Conservation (phyloP, 495 filamentous ascomycete species). For the Aspergillus egyptiacus region DNA sequence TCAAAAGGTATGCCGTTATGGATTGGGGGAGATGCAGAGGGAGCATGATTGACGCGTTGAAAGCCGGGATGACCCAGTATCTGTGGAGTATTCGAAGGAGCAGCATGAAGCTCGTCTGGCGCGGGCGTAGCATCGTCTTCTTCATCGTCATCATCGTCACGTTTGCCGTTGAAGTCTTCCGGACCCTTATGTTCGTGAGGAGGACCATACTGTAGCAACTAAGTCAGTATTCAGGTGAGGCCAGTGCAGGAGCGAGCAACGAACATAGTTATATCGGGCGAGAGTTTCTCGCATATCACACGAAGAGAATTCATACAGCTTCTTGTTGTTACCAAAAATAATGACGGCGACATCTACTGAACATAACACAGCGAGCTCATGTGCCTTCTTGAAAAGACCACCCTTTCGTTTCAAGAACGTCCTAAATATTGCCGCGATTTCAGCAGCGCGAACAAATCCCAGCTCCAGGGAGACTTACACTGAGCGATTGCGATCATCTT, state of each 20-base stretch:
- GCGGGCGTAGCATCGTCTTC: conserved; percentile 59
- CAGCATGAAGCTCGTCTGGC: conserved; percentile 52
- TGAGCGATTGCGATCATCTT: conserved; percentile 97
- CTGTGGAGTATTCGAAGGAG: conserved; percentile 38
- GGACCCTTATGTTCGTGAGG: conserved; percentile 97
- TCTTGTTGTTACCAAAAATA: conserved; percentile 97
- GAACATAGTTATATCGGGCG: conserved; percentile 79
- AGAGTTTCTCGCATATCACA: conserved; percentile 87
- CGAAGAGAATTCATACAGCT: conserved; percentile 95
- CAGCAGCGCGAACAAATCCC: not conserved
- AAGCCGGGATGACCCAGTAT: conserved; percentile 70
- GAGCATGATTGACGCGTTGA: conserved; percentile 76
- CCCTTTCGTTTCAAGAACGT: conserved; percentile 98
- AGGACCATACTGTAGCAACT: conserved; percentile 63
- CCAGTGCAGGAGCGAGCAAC: conserved; percentile 29
- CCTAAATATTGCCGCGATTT: conserved; percentile 38
- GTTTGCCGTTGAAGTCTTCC: conserved; percentile 81
- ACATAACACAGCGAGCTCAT: conserved; percentile 95
- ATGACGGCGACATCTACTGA: conserved; percentile 98
- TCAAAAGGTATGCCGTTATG: conserved; percentile 68
- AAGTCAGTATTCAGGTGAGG: conserved; percentile 1
- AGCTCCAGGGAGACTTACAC: conserved; percentile 63
- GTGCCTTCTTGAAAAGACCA: conserved; percentile 98
- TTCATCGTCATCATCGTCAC: conserved; percentile 82
- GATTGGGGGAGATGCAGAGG: conserved; percentile 86